Percentiles rank a stretch among this genome's conserved stretches.
These are phyloP conservation scores for Protea cynaroides DNA, from an alignment of 164 flowering plant genomes.

Conservation along the genomic window DNA sequence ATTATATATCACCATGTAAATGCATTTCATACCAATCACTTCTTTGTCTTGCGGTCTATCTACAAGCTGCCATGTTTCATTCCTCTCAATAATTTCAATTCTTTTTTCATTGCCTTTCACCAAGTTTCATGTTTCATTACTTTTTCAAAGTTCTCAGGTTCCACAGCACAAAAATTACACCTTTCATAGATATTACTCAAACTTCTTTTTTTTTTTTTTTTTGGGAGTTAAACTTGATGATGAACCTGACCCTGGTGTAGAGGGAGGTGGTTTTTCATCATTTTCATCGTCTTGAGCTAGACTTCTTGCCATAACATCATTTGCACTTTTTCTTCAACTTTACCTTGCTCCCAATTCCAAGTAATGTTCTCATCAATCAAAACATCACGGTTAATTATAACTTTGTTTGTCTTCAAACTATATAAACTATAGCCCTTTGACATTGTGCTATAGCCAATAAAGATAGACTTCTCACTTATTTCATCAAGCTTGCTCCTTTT, in stretches of 20 bases:
- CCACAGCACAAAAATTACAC: neutral
- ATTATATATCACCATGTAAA: neutral
- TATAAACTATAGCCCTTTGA: slow-evolving; percentile 8
- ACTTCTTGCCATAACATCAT: neutral
- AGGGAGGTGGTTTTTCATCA: too few relatives aligned
- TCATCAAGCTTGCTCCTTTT: slow-evolving; percentile 3
- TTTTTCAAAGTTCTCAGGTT: neutral
- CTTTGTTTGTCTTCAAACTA: neutral
- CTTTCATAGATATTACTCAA: too few relatives aligned
- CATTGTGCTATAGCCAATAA: slow-evolving; percentile 8
- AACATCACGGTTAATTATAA: slow-evolving; percentile 1
- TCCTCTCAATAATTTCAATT: slow-evolving; percentile 10
- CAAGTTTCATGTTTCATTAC: neutral
- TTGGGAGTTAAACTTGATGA: too few relatives aligned
- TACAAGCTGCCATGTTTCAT: slow-evolving; percentile 14
- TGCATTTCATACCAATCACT: slow-evolving; percentile 16
- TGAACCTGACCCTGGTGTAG: too few relatives aligned
- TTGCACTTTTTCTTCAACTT: neutral
- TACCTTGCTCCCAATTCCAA: neutral
- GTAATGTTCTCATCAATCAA: neutral
- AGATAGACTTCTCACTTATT: slow-evolving; percentile 10
- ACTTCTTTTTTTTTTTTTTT: too few relatives aligned
- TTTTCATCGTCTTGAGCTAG: too few relatives aligned
- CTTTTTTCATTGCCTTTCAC: neutral
- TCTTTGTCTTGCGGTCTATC: slow-evolving; percentile 1